Base-by-base conservation (phyloP, 192 early-diverging fungal species). In the Allomyces javanicus region DNA sequence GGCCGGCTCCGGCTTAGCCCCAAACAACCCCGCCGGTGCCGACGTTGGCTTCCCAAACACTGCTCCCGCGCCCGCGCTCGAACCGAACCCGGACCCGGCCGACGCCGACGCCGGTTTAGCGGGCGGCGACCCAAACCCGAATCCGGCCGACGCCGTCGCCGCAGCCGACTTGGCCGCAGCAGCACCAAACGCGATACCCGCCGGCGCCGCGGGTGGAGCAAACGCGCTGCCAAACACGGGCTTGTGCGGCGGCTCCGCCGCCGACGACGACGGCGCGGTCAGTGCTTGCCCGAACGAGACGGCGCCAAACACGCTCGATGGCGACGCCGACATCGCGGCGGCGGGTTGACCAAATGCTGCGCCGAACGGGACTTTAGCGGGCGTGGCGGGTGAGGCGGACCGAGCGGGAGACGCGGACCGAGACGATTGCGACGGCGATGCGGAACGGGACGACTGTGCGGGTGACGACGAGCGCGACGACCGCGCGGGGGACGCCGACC, bases 211-310 rank as follows among this genome's bases (percentile, higher is more conserved):
- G 50, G 70, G 68, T 25, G 67, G 55, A 62, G 67, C 69, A 10
- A 73, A 24, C 12, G 67, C 68, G 50, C 73, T 67, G 11, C 76
- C 76, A 64, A 77, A 77, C 11, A 67, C 68, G 22, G 64, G 71
- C 65, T 74, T 69, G 22, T 62, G 63, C 26, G 33, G 62, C 24
- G 68, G 62, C 9, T 69, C 69, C 9, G 68, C 14, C 10, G 69
- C 27, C 12, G 70, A 71, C 14, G 61, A 67, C 58, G 19, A 69
- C 66, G 7, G 74, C 64, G 10, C 70, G 24, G 24, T 64, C 58
- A 21, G 63, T 50, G 26, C 62, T n/a, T 25, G 67, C 11, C 76
- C 76, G 61, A 77, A 73, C n/a, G 67, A 68, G 25, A 67, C 62
- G 12, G 5, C 24, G 26, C 24, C 64, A 9, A 65, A 44, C 11